These are phyloP conservation scores for Pythium pyrilobum DNA, from an alignment of 352 stramenopile species.

Conservation along the genomic window DNA sequence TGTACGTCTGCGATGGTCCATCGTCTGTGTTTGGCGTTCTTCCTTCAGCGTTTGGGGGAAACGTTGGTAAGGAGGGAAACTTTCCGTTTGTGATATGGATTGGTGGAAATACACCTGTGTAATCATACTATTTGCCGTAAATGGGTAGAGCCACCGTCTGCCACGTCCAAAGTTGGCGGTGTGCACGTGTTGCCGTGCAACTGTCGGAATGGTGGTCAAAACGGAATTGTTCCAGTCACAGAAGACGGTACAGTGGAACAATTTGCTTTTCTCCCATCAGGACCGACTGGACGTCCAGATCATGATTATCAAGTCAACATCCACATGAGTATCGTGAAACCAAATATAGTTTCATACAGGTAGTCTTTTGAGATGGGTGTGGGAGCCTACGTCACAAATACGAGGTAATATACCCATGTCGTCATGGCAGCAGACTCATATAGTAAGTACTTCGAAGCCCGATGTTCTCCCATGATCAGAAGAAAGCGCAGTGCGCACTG, in stretches of 20 bases:
- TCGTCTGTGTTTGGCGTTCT: slow-evolving; percentile 15
- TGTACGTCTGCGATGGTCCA: not conserved
- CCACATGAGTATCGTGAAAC: no score
- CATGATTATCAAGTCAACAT: no score
- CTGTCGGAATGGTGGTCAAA: slow-evolving; percentile 2
- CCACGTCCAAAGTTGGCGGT: no score
- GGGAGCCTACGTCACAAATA: no score
- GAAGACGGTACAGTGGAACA: not conserved
- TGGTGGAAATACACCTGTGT: not conserved
- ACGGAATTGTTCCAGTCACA: not conserved
- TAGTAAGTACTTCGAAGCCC: no score
- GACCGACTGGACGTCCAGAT: not conserved
- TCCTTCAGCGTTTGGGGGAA: slow-evolving; percentile 4
- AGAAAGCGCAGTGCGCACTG: no score
- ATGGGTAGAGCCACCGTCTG: not conserved
- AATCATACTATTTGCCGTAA: not conserved
- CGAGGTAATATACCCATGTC: no score
- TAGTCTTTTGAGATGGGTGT: no score
- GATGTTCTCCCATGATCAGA: no score
- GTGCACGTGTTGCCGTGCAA: no score
- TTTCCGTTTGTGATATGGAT: not conserved
- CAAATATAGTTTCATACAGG: not conserved
- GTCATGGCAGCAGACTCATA: no score
- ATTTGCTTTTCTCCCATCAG: not conserved
- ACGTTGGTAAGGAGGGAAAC: no score